Evolutionary conservation across 2,329 filamentous ascomycete species (phyloP), one percentile per base, ranked within the genome.

Genomic region (Xylaria multiplex): DNA sequence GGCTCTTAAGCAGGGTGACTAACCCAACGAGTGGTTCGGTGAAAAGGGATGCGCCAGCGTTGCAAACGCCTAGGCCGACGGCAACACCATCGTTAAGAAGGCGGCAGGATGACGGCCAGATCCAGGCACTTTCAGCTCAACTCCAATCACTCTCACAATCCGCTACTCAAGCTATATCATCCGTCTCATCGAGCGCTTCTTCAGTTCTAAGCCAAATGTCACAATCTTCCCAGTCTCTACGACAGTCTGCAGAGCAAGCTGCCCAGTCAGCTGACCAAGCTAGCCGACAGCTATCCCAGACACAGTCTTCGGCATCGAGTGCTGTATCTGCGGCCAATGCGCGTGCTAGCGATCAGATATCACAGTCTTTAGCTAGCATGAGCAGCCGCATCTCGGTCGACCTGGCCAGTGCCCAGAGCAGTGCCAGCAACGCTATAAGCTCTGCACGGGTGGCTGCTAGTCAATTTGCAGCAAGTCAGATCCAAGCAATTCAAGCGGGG

Each of bases 401-500:
- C 48, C 43, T 67, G 49, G 70, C 71, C 2, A 76, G 75, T 55
- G 71, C 68, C 14, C 68, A 73, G 61, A 74, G 71, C 59, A 76
- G 74, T 56, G 75, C 74, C 2, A 75, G 66, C 55, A 70, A 70
- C 58, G 84, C 84, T 2, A 79, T 88, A 46, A 77, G 77, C 62
- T 71, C 84, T 45, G 87, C 86, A 16, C 83, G 86, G 74, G 77
- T 76, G 9, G 84, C 86, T 60, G 86, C 84, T 3, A 86, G 86
- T 7, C 72, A 81, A 62, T 77, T 76, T 22, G 76, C 77, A 35
- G 73, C 72, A 22, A 76, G 73, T 62, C 70, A 73, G 60, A 73
- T 76, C 8, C 69, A 75, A 60, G 71, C 60, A 40, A 71, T 69
- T 16, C 66, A 61, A 49, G 69, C 69, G 6, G 64, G 67, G 6